Evolutionary conservation across 768 basidiomycete species (phyloP).

Genomic region (Boletus barrowsii): DNA sequence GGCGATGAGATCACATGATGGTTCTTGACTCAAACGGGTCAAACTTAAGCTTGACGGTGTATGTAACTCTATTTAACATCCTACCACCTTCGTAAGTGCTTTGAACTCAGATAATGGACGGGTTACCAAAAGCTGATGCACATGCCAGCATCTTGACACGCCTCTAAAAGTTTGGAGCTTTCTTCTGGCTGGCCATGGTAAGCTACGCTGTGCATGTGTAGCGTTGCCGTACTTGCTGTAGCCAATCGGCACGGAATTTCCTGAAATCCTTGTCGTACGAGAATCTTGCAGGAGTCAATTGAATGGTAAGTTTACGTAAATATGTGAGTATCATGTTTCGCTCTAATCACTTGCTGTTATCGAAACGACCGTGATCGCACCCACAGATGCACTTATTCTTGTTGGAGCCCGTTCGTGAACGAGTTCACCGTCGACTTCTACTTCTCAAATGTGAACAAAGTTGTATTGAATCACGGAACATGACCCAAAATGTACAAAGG

Average conservation of each 20-base stretch:
- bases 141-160: constrained; percentile 13
- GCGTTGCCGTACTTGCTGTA: not conserved
- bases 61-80: constrained; percentile 20
- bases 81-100: not conserved
- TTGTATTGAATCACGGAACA: constrained; percentile 3
- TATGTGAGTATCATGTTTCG: not conserved
- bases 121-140: constrained; percentile 6
- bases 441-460: not conserved
- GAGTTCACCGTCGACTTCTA: constrained; percentile 6
- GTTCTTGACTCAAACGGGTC: not conserved
- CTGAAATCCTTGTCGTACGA: constrained; percentile 4
- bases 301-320: constrained; percentile 4
- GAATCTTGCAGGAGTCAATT: not conserved
- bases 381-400: not conserved
- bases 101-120: constrained; percentile 16
- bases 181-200: not conserved
- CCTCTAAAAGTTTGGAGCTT: not conserved
- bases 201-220: not conserved
- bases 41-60: constrained; percentile 24
- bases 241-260: not conserved
- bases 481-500: not conserved
- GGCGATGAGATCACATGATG: constrained; percentile 4
- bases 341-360: constrained; percentile 2
- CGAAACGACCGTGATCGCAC: not conserved
- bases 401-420: not conserved